A percentile compares a stretch with the other conserved stretches of the same genome.
Conservation (phyloP, 2,329 filamentous ascomycete species). For the Colletotrichum acutatum region DNA sequence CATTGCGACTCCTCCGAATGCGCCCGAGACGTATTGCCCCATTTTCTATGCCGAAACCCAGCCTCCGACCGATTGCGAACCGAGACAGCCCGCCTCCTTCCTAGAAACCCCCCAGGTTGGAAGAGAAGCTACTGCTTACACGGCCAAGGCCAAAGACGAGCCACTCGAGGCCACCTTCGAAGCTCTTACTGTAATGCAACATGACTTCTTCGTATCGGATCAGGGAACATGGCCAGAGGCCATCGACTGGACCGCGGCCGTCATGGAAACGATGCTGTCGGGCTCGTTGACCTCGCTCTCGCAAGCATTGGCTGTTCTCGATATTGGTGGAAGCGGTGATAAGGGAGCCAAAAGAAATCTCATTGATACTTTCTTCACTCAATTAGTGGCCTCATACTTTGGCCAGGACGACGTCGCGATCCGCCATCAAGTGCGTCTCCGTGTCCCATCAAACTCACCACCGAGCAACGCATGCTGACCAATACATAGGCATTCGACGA, state of each 20-base stretch:
- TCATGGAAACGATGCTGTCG: slow-evolving; percentile 82
- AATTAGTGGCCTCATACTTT: slow-evolving; percentile 83
- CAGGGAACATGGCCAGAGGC: slow-evolving; percentile 84
- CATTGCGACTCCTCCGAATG: slow-evolving; percentile 11
- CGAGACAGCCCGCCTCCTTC: slow-evolving; percentile 24
- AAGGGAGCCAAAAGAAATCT: slow-evolving; percentile 75
- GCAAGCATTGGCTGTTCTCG: slow-evolving; percentile 58
- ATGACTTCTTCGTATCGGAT: slow-evolving; percentile 80
- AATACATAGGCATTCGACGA: slow-evolving; percentile 82
- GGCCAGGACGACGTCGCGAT: slow-evolving; percentile 83
- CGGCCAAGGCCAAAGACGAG: slow-evolving; percentile 30
- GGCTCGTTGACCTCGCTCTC: slow-evolving; percentile 79
- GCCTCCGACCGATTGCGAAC: slow-evolving; percentile 26
- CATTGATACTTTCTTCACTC: slow-evolving; percentile 84
- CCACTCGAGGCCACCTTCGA: slow-evolving; percentile 64
- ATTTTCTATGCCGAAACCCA: slow-evolving; percentile 34
- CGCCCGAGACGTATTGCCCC: slow-evolving; percentile 31
- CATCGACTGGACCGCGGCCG: slow-evolving; percentile 95
- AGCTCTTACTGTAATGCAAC: slow-evolving; percentile 81
- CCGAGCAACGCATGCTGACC: slow-evolving; percentile 16
- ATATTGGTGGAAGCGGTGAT: slow-evolving; percentile 47
- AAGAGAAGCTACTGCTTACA: background rate
- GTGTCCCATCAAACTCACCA: background rate
- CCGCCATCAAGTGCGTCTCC: slow-evolving; percentile 61
- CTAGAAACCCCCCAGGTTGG: slow-evolving; percentile 4